These are phyloP conservation scores for Pezicula neosporulosa DNA, from an alignment of 2,329 filamentous ascomycete genomes.

Conservation along the genomic window DNA sequence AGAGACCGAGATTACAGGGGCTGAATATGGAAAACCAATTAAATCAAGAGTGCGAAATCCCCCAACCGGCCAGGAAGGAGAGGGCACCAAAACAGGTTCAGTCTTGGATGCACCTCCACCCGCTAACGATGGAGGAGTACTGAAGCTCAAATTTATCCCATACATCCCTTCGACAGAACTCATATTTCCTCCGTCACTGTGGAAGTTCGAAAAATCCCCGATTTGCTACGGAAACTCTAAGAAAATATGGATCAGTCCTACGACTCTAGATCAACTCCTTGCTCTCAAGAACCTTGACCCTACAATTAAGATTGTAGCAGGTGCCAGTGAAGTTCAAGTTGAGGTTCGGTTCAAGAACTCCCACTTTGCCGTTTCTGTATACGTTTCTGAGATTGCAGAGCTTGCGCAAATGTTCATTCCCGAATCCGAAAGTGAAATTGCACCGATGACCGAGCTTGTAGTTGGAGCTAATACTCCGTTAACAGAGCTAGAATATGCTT, in stretches of 20 bases:
- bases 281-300: constrained; percentile 85
- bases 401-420: constrained; percentile 75
- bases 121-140: constrained; percentile 4
- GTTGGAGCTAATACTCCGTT: constrained; percentile 87
- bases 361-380: constrained; percentile 84
- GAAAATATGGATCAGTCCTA: constrained; percentile 87
- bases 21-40: constrained; percentile 17
- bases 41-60: constrained; percentile 12
- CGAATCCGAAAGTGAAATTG: constrained; percentile 67
- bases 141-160: constrained; percentile 62
- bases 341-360: constrained; percentile 96
- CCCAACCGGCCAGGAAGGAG: background rate
- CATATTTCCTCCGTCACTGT: constrained; percentile 83
- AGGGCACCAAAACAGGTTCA: constrained; percentile 12
- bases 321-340: constrained; percentile 94
- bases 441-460: constrained; percentile 15
- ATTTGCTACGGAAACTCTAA: constrained; percentile 90
- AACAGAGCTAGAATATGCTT: constrained; percentile 75
- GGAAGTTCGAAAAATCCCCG: constrained; percentile 74
- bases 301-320: constrained; percentile 85
- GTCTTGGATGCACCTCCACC: constrained; percentile 10
- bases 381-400: constrained; percentile 86
- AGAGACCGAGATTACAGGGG: constrained; percentile 9
- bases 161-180: constrained; percentile 89
- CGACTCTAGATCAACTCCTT: constrained; percentile 78